Evolutionary conservation across 305 asterid species (phyloP), one percentile per base, ranked within the genome.

Genomic region (Fraxinus latifolia): DNA sequence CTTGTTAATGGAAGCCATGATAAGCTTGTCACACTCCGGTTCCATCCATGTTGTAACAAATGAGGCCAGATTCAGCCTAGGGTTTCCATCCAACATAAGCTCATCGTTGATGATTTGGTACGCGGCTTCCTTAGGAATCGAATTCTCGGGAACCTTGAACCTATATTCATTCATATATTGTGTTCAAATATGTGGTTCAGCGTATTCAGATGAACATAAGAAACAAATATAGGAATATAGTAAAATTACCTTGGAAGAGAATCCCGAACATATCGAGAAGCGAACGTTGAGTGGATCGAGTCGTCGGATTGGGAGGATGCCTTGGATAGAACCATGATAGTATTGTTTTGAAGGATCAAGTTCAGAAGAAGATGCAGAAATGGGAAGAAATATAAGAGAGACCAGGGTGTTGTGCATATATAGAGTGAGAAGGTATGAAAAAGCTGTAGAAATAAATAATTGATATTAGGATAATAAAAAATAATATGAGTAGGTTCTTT

Each of bases 31-130:
- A 74, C 98, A 94, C 85, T 94, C 97, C 0, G 98, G 98, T 78
- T 94, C 98, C 98, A 94, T 92, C 97, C 97, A 94, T 2, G 97
- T 94, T 0, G 98, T 94, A 19, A 94, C 98, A 36, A 94, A 94
- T 0, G 98, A 94, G 0, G 98, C 98, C 74, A 94, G 80, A 17
- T 94, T 94, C 85, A 94, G 73, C 91, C 97, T 81, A 2, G 97
- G 97, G n/a, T 94, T 94, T 25, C 97, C 97, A 21, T 94, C 97
- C 74, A 94, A 77, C 98, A 94, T 94, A 0, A 92, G 92, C 39
- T 94, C 97, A 17, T 94, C 98, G 88, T 90, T 94, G 8, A 91
- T 94, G 65, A 94, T 94, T 86, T 92, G 98, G 79, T 15, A 94
- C 0, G 98, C 98, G 0, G 98, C 98, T 79, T 94, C 98, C 83